Evolutionary conservation across 768 basidiomycete species (phyloP).

Genomic region (Leucocoprinus leucothites): DNA sequence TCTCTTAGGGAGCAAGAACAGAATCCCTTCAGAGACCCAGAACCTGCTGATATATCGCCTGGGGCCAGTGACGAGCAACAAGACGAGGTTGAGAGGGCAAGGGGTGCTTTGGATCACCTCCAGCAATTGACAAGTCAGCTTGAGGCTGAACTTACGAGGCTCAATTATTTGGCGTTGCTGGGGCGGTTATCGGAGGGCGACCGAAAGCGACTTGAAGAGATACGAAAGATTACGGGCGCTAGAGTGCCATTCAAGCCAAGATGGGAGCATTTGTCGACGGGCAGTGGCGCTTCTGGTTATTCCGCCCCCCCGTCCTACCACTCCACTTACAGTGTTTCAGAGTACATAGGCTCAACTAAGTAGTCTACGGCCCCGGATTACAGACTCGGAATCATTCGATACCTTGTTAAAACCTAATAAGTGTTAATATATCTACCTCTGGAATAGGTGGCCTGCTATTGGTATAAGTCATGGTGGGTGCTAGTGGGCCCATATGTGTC

Average conservation of each 20-base stretch:
- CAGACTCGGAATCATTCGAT: no score
- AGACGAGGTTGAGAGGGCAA: neutral
- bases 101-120: neutral
- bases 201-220: neutral
- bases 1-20: neutral
- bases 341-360: no score
- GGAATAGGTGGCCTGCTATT: no score
- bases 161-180: neutral
- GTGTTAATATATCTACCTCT: no score
- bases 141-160: neutral
- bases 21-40: constrained; percentile 1
- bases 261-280: neutral
- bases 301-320: neutral
- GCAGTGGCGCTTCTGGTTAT: no score
- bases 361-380: no score
- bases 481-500: no score
- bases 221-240: neutral
- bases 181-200: neutral
- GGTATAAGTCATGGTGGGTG: no score
- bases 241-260: neutral
- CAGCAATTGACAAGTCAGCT: constrained; percentile 1
- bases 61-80: no score
- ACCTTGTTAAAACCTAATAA: no score
- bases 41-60: neutral
- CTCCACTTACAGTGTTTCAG: neutral